Base-by-base conservation (phyloP, 208 protist genomes). In the Sergeia podlipaevii region DNA sequence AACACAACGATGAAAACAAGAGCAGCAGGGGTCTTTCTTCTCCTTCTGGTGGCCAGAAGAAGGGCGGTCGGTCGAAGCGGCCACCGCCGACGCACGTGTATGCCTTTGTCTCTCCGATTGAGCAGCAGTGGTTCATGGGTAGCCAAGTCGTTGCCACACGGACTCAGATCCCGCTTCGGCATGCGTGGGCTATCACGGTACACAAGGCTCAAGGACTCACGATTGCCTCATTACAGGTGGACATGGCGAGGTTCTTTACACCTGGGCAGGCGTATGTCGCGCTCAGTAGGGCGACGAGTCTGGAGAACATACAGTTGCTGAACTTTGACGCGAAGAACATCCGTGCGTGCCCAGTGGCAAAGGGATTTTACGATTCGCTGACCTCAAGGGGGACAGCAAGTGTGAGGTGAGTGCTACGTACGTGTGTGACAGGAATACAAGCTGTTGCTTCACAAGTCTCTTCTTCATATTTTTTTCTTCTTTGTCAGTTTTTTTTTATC, bases 131-230 rank as follows among this genome's bases (percentile, higher is more conserved):
- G 65, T 77, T 69, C 45, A 72, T 68, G 65, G 69, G 67, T 2
- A 57, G 21, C 18, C n/a, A 42, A 11, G 29, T 44, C 1, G 15
- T 80, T 15, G 68, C 77, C n/a, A 65, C 52, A 10, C 79, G 77
- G 23, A 84, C 65, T 27, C 84, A 91, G 52, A 38, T 98, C 6
- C 96, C 97, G 6, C 65, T 98, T 26, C 82, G 70, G 4, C 78
- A 97, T 11, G 97, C 93, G 4, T 98, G 93, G 91, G 93, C 93
- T 2, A 70, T 97, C 32, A 97, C 93, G 15, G 91, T 98, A 41
- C 96, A 98, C 80, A 98, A 98, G 56, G 73, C 77, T 11, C 97
- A 98, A 56, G 96, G 96, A 26, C 71, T 97, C 42, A 91, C 79
- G 11, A 67, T 95, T 5, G 56, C 59, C 2, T 42, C 74, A 5